Percentiles rank a stretch among this genome's conserved stretches.
phyloP scores from a whole-genome alignment of 2,329 filamentous ascomycete species.

The Pseudogymnoascus sp. region DNA sequence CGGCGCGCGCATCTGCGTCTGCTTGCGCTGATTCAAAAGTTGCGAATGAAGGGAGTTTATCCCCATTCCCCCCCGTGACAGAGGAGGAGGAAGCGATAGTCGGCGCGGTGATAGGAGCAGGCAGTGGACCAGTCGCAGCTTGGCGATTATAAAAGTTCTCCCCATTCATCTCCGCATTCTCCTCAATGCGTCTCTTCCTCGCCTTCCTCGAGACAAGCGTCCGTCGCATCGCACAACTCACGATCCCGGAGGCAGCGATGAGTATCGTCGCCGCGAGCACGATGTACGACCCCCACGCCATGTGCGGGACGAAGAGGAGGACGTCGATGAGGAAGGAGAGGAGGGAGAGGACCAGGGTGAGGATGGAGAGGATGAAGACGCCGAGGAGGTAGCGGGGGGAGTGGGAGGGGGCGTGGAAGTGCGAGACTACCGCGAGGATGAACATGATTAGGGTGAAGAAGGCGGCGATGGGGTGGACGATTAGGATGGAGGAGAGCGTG shows the following conservation, averaged over 20 bases:
- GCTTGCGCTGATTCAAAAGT: constrained; percentile 45
- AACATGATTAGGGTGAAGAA: constrained; percentile 80
- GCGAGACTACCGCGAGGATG: constrained; percentile 67
- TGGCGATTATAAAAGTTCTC: constrained; percentile 79
- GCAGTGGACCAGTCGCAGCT: constrained; percentile 22
- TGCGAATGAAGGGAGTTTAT: constrained; percentile 47
- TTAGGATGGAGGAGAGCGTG: constrained; percentile 76
- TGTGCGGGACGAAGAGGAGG: constrained; percentile 84
- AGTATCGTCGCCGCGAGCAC: constrained; percentile 83
- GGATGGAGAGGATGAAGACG: constrained; percentile 76
- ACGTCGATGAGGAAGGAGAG: constrained; percentile 90
- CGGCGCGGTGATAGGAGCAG: constrained; percentile 28
- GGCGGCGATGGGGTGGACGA: constrained; percentile 87
- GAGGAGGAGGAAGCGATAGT: constrained; percentile 49
- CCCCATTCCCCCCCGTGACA: constrained; percentile 46
- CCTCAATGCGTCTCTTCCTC: constrained; percentile 81
- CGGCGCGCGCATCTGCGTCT: constrained; percentile 47
- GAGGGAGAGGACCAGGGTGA: constrained; percentile 74
- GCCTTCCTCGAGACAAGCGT: constrained; percentile 87
- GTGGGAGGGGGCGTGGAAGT: constrained; percentile 81
- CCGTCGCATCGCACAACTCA: constrained; percentile 86
- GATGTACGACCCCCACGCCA: constrained; percentile 90
- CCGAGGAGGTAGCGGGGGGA: constrained; percentile 80
- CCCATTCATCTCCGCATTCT: constrained; percentile 96
- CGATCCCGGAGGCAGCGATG: constrained; percentile 69